Evolutionary conservation across 352 stramenopile species (phyloP), one percentile per base, ranked within the genome.

Genomic region (Pseudoperonospora humuli): DNA sequence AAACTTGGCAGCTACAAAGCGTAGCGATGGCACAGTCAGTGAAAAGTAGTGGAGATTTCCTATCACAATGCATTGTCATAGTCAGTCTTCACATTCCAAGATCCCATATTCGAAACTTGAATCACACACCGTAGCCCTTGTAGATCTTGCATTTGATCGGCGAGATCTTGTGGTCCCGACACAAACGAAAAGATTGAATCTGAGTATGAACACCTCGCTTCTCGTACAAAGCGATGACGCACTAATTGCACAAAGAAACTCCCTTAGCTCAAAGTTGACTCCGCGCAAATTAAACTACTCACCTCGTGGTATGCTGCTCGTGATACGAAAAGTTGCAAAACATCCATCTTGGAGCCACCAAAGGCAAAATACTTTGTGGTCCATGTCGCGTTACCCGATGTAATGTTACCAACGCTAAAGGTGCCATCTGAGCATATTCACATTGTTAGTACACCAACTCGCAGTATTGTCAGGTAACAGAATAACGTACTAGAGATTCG

Each of bases 71-170:
- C 18, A 15, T 2, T 7, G 31, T n/a, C 21, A 9, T 36, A 19
- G 17, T 32, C 17, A 42, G 8, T 7, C n/a, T n/a, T n/a, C n/a
- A n/a, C n/a, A n/a, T n/a, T n/a, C n/a, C n/a, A n/a, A n/a, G n/a
- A n/a, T n/a, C n/a, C n/a, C n/a, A n/a, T n/a, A n/a, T n/a, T n/a
- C n/a, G n/a, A n/a, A n/a, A n/a, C n/a, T 18, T 8, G 8, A 38
- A 38, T 6, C 19, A 54, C 60, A 17, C 26, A 82, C 70, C 78
- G 32, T 88, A 91, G 21, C 76, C 74, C 50, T 88, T 91, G 70
- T 91, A 91, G 47, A 91, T 91, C 53, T 91, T 91, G 70, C 59
- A 83, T 54, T 88, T 88, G 59, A 88, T 86, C 11, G 75, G 75
- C 23, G 75, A 86, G 45, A 87, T 82, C 35, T 91, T 87, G 72